Base-by-base conservation (phyloP, 768 basidiomycete genomes). In the Naganishia vaughanmartiniae region DNA sequence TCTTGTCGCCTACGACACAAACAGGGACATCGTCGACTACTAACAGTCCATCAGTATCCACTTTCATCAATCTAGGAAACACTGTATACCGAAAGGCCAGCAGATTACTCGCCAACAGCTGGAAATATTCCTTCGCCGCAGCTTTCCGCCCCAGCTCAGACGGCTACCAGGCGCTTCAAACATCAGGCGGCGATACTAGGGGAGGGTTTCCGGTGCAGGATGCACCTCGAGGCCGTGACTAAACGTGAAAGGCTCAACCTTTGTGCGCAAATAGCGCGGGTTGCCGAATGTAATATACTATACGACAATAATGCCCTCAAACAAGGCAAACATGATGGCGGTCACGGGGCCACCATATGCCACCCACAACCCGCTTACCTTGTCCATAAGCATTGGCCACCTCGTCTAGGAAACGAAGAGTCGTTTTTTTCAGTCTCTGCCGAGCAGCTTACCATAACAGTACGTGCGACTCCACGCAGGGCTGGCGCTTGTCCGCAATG, bases 21-120 rank as follows among this genome's bases (percentile, higher is more conserved):
- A 15, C 67, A 9, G 63, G 57, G 54, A 69, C 71, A 30, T 53
- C 71, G 11, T 51, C 69, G 24, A 67, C 46, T 28, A 60, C 71
- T 26, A 72, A 15, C 42, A 42, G 48, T 31, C 57, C 67, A 17
- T 72, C 71, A 36, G 51, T 54, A 15, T 56, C 48, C 45, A 45
- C 56, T 21, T 48, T 69, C 30, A n/a, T 54, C 42, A 34, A 42
- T 17, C 11, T 69, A 14, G 39, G 39, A 4, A 69, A 69, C 57
- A 31, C 33, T 30, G 14, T 69, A 15, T 51, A 58, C 45, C 26
- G 68, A 36, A 46, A 55, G 46, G 48, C 68, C 5, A 63, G 56
- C 28, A 39, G 68, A 26, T 21, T 69, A 34, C 39, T 58, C 19
- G 10, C n/a, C 31, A 69, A 39, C 19, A 57, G 68, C 17, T 69